Evolutionary conservation across 225 moss, liverwort and hornwort species (phyloP).

Genomic region (Ulota crispa): DNA sequence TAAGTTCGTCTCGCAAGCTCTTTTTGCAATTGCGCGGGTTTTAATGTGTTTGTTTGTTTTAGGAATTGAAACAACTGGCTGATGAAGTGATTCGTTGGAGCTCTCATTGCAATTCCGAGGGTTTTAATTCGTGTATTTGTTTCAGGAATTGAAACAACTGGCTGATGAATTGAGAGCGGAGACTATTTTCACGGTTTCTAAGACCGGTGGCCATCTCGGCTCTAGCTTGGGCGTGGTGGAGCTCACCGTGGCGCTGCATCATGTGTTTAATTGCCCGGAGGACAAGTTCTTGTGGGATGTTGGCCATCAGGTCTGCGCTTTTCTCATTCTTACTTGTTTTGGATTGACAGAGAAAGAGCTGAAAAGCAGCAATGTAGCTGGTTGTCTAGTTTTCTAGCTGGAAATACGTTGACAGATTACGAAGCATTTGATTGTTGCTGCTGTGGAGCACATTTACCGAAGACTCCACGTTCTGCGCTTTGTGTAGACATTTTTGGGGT

Average conservation of each 20-base stretch:
- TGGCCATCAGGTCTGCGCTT: slow-evolving; percentile 48
- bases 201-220: slow-evolving; percentile 57
- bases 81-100: slow-evolving; percentile 34
- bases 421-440: not conserved
- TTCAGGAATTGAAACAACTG: slow-evolving; percentile 54
- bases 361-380: not conserved
- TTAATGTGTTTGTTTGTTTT: not conserved
- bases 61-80: slow-evolving; percentile 57
- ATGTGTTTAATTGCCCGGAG: slow-evolving; percentile 62
- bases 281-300: slow-evolving; percentile 66
- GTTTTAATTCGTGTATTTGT: not conserved
- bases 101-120: not conserved
- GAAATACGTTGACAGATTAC: not conserved
- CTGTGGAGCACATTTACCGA: not conserved
- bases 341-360: not conserved
- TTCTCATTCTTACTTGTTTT: not conserved
- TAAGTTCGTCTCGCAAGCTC: slow-evolving; percentile 17
- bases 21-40: not conserved
- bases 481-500: not conserved
- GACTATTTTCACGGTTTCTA: slow-evolving; percentile 59
- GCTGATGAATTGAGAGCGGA: slow-evolving; percentile 56
- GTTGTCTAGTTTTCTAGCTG: not conserved
- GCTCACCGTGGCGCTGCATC: slow-evolving; percentile 58
- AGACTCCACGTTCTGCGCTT: slow-evolving; percentile 2
- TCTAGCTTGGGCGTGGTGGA: slow-evolving; percentile 65